Evolutionary conservation across 495 filamentous ascomycete genomes (phyloP), one percentile per base, ranked within the genome.

Genomic region (Echria macrotheca): DNA sequence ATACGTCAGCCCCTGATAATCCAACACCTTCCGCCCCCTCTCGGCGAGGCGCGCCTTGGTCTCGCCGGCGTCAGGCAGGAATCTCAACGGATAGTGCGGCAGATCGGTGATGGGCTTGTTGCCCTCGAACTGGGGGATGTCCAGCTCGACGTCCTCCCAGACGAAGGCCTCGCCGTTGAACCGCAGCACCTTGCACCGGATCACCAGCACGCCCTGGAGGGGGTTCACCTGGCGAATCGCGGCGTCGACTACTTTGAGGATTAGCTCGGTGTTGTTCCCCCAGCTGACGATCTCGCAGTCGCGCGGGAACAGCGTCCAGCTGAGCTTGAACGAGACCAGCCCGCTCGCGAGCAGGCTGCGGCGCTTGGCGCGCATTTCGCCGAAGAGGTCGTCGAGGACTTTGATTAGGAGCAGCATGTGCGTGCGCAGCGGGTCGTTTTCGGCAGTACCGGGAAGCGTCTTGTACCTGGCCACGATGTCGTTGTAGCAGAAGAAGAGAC

Each of bases 271-370:
- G 52, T 65, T 66, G 43, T 55, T 51, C 24, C 53, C 56, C 41
- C 51, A 57, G 31, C 46, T 47, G 42, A 66, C 58, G n/a, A 69
- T 50, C 18, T 60, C 57, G 1, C 56, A 53, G 31, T 53, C 50
- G 15, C 50, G 50, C 5, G 68, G 65, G 52, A 71, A 71, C 35
- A 54, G 54, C 7, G 68, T 55, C 67, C 68, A 71, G 23, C 61
- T 57, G 12, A 67, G 54, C 17, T 56, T 56, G 51, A 52, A 69
- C 11, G 57, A 55, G 5, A 67, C 59, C 14, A 68, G 61, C 4
- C 53, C 50, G 28, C 48, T 57, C 9, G 49, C 47, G 11, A 52
- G 54, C 23, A 71, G 60, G 3, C 59, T 41, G 11, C 38, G 51
- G 9, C 64, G 50, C 44, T 63, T 57, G 17, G 46, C 32, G 28